Percentiles rank a stretch among this genome's conserved stretches.
phyloP scores from a whole-genome alignment of 2,329 filamentous ascomycete genomes.

The Daldinia sp. region DNA sequence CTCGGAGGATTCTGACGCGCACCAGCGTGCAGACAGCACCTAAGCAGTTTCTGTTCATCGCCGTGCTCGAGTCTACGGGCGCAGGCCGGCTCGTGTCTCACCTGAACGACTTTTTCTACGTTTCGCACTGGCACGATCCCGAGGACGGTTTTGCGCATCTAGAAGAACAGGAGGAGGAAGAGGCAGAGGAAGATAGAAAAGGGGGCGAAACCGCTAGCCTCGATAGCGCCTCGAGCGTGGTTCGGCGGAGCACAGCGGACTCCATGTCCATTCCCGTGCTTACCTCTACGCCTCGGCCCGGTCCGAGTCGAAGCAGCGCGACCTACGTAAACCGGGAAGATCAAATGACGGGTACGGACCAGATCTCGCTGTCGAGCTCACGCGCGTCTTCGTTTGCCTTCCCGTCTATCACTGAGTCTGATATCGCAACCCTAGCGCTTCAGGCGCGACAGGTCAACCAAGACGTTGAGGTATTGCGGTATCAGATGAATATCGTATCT shows the following conservation, averaged over 20 bases:
- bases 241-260: slow-evolving; percentile 47
- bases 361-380: slow-evolving; percentile 15
- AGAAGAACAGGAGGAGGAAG: slow-evolving; percentile 58
- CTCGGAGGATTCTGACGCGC: slow-evolving; percentile 80
- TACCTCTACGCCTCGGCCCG: slow-evolving; percentile 18
- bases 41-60: slow-evolving; percentile 82
- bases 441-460: slow-evolving; percentile 70
- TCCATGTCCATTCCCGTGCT: neutral
- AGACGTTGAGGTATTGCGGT: slow-evolving; percentile 82
- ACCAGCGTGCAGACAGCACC: slow-evolving; percentile 80
- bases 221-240: slow-evolving; percentile 43
- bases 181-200: slow-evolving; percentile 32
- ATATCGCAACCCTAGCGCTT: slow-evolving; percentile 71
- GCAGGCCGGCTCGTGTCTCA: slow-evolving; percentile 65
- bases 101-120: slow-evolving; percentile 85
- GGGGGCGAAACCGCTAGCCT: slow-evolving; percentile 29
- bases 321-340: slow-evolving; percentile 9
- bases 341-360: neutral
- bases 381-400: neutral
- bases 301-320: slow-evolving; percentile 25
- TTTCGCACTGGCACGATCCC: slow-evolving; percentile 85
- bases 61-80: slow-evolving; percentile 64
- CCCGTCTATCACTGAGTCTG: slow-evolving; percentile 53
- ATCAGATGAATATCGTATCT: slow-evolving; percentile 87
- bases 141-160: slow-evolving; percentile 80